Evolutionary conservation across 805 yeast species (phyloP), one percentile per base, ranked within the genome.

Genomic region (Zygosaccharomyces lentus): DNA sequence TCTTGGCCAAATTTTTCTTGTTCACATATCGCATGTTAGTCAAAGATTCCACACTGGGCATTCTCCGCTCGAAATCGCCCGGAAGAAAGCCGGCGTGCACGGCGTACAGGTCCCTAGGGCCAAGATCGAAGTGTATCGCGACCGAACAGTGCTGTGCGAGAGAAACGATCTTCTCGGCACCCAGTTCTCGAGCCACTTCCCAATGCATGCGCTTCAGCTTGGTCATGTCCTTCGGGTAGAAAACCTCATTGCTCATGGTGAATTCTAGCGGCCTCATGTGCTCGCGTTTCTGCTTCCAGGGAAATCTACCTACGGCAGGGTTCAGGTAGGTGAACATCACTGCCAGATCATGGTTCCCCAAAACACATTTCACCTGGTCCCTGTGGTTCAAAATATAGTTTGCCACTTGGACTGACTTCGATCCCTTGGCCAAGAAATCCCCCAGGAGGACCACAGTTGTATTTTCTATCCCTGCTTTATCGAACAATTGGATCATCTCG

Each of bases 281-380:
- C 16, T 21, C 70, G 73, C 2, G 75, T 69, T 49, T 70, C 72
- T 21, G 55, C 55, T 48, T 62, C 63, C 34, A 30, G 8, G 46
- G 31, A 25, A 57, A 34, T 49, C 42, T 41, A 41, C 52, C 48
- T 56, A 55, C 41, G 12, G 35, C 34, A 15, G 53, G 21, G 76
- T 75, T 63, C 80, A 89, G 56, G 69, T 74, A 48, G 67, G 77
- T 19, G 45, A 80, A 74, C 53, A 90, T 59, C 9, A 84, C 76
- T 49, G 80, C 81, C 50, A 82, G 73, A 65, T 90, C 98, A 64
- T 91, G 96, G 68, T 90, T 90, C 0, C 98, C 97, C 48, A 93
- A 68, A 2, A 90, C 79, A 60, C 96, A 89, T 44, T 78, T 80
- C 12, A 86, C 75, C 2, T 46, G 32, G 4, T 54, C 53, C 12